Conservation (phyloP, 805 yeast species). For the Candida odintsovae region DNA sequence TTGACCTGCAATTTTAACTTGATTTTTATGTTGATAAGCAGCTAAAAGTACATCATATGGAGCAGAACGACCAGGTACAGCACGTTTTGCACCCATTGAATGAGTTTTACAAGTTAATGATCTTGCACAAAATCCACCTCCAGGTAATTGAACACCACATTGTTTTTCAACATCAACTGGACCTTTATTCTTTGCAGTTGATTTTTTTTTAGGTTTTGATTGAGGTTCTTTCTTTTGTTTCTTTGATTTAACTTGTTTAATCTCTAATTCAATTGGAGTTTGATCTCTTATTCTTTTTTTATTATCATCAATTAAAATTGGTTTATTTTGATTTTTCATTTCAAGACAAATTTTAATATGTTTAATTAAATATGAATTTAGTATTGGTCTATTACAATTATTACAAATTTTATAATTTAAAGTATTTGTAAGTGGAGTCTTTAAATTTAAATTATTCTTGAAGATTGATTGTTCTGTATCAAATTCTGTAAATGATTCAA, state of each 20-base stretch:
- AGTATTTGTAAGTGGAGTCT: conserved; percentile 33
- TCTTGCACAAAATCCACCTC: conserved; percentile 94
- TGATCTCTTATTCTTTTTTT: conserved; percentile 19
- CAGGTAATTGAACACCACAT: conserved; percentile 92
- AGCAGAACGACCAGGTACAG: conserved; percentile 89
- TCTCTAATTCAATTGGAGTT: conserved; percentile 10
- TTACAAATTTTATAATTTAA: conserved; percentile 42
- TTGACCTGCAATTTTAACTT: conserved; percentile 80
- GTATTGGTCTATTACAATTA: conserved; percentile 40
- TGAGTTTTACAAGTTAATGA: conserved; percentile 96
- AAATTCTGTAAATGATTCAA: conserved; percentile 21
- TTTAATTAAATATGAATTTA: conserved; percentile 29
- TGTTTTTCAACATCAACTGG: conserved; percentile 91
- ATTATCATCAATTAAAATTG: background rate
- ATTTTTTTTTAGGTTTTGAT: conserved; percentile 32
- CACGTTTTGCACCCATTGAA: conserved; percentile 97
- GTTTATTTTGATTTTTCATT: conserved; percentile 24
- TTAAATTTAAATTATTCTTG: conserved; percentile 17
- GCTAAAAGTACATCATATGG: conserved; percentile 86
- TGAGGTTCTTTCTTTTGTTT: conserved; percentile 22
- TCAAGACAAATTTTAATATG: conserved; percentile 37
- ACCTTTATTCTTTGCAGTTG: conserved; percentile 58
- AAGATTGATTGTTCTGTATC: conserved; percentile 7
- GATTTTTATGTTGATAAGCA: conserved; percentile 88
- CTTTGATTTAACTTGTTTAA: conserved; percentile 11